These are phyloP conservation scores for Candida albicans DNA, from an alignment of 1,139 yeast species.

Conservation along the genomic window DNA sequence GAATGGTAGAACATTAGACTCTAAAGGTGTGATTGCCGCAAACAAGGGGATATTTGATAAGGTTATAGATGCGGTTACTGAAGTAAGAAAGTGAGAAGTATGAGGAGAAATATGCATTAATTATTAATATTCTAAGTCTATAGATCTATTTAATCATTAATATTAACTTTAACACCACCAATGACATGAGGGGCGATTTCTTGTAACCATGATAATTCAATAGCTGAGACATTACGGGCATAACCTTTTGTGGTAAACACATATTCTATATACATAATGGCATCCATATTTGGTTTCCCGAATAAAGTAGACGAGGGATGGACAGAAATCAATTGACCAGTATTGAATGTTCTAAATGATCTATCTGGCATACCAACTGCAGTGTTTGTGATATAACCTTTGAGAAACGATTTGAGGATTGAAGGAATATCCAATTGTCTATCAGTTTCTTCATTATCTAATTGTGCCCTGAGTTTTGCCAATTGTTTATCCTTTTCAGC, in stretches of 20 bases:
- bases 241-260: slow-evolving; percentile 92
- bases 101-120: background rate
- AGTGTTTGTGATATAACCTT: slow-evolving; percentile 80
- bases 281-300: slow-evolving; percentile 75
- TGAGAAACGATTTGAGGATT: slow-evolving; percentile 73
- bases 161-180: slow-evolving; percentile 39
- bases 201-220: slow-evolving; percentile 83
- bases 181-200: slow-evolving; percentile 74
- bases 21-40: slow-evolving; percentile 95
- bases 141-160: slow-evolving; percentile 10
- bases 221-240: slow-evolving; percentile 84
- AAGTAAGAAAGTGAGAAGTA: background rate
- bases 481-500: slow-evolving; percentile 30
- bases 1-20: slow-evolving; percentile 72
- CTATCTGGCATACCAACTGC: slow-evolving; percentile 96
- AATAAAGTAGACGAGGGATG: slow-evolving; percentile 92
- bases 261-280: slow-evolving; percentile 91
- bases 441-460: slow-evolving; percentile 25
- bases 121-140: background rate
- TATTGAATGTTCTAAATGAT: slow-evolving; percentile 79
- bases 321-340: slow-evolving; percentile 78
- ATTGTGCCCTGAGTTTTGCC: slow-evolving; percentile 27
- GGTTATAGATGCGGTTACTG: background rate
- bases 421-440: slow-evolving; percentile 52
- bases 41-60: slow-evolving; percentile 56